These are phyloP conservation scores for Cladosporium austrohemisphaericum DNA, from an alignment of 2,329 filamentous ascomycete species.

Conservation along the genomic window DNA sequence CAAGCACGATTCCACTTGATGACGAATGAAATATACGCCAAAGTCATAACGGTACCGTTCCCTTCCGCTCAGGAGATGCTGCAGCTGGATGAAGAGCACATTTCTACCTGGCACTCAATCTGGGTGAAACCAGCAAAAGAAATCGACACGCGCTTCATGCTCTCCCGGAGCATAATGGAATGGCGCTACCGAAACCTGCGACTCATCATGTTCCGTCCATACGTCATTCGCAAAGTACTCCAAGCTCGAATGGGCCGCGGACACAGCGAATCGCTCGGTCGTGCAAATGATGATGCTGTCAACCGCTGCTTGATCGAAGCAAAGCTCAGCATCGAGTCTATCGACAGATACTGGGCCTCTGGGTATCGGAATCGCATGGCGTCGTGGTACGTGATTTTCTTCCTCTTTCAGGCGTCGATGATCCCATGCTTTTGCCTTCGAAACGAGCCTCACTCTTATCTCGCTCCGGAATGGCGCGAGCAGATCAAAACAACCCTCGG, in stretches of 20 bases:
- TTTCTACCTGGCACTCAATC: slow-evolving; percentile 37
- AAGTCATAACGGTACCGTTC: slow-evolving; percentile 44
- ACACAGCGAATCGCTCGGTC: slow-evolving; percentile 10
- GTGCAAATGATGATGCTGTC: slow-evolving; percentile 26
- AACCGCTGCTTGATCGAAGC: slow-evolving; percentile 43
- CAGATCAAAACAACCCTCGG: slow-evolving; percentile 40
- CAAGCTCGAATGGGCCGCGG: slow-evolving; percentile 20
- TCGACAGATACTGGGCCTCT: slow-evolving; percentile 38
- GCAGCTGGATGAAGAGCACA: slow-evolving; percentile 38
- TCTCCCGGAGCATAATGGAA: slow-evolving; percentile 42
- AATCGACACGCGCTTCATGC: slow-evolving; percentile 37
- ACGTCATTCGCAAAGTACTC: slow-evolving; percentile 41
- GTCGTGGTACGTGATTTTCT: slow-evolving; percentile 48
- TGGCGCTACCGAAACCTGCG: slow-evolving; percentile 46
- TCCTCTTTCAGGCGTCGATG: slow-evolving; percentile 49
- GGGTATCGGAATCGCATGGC: slow-evolving; percentile 39
- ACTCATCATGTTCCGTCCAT: slow-evolving; percentile 48
- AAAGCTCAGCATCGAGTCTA: slow-evolving; percentile 39
- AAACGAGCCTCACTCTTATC: slow-evolving; percentile 38
- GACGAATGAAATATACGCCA: slow-evolving; percentile 44
- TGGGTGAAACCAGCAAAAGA: slow-evolving; percentile 36
- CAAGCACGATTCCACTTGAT: slow-evolving; percentile 47
- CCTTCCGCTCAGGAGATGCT: slow-evolving; percentile 42
- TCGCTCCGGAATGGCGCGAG: slow-evolving; percentile 39
- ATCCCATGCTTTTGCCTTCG: slow-evolving; percentile 49